Evolutionary conservation across 345 rosid species (phyloP).

Genomic region (Salix brachista): DNA sequence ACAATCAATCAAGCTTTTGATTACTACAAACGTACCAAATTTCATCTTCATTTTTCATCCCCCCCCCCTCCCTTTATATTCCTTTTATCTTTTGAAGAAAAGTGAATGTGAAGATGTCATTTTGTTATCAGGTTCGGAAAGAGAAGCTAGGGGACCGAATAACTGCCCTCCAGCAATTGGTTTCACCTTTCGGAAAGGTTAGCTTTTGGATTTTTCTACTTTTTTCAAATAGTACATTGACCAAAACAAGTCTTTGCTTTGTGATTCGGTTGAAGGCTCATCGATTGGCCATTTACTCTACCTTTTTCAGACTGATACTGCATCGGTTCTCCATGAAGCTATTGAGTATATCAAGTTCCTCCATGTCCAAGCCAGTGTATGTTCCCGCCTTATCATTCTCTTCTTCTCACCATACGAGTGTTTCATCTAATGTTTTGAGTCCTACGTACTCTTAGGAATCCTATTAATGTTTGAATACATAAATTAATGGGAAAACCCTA

Average conservation of each 20-base stretch:
- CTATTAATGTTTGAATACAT: background rate
- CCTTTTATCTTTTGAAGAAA: background rate
- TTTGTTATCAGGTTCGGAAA: constrained; percentile 28
- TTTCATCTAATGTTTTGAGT: background rate
- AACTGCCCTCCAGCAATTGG: constrained; percentile 38
- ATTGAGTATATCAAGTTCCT: constrained; percentile 34
- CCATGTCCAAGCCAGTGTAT: constrained; percentile 34
- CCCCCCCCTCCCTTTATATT: background rate
- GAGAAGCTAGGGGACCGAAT: constrained; percentile 38
- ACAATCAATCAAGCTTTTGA: background rate
- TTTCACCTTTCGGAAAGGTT: constrained; percentile 38
- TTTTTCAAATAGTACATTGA: constrained; percentile 3
- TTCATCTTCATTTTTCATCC: background rate
- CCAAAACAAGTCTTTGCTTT: constrained; percentile 5
- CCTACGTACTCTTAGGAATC: background rate
- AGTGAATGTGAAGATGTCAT: background rate
- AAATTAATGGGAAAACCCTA: background rate
- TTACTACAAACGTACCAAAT: background rate
- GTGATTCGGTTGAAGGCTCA: constrained; percentile 3
- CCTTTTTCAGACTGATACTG: constrained; percentile 29
- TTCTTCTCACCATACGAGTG: too few species aligned
- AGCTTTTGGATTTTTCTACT: constrained; percentile 25
- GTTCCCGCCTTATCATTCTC: constrained; percentile 2
- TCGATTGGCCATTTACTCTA: constrained; percentile 13
- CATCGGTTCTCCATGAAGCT: constrained; percentile 37